Percentiles rank a stretch among this genome's conserved stretches.
Evolutionary conservation across 2,329 filamentous ascomycete genomes (phyloP).

Genomic region (Pseudogymnoascus sp.): DNA sequence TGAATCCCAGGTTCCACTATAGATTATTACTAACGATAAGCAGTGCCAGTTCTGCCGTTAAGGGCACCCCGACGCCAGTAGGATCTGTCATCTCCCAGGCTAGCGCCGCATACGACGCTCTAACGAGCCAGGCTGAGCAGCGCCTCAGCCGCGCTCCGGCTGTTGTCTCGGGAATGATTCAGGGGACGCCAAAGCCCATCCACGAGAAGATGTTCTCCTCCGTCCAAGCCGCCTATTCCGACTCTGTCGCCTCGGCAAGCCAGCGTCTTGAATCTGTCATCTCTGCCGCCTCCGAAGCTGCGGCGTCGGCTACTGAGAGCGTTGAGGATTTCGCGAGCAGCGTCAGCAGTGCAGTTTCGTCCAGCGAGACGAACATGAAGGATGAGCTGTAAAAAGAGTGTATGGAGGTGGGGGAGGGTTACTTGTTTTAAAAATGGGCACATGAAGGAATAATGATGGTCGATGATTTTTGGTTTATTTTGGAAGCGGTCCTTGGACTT

Average conservation of each 20-base stretch:
- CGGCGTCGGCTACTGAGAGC: constrained; percentile 42
- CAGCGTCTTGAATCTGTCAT: constrained; percentile 50
- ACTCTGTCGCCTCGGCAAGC: constrained; percentile 56
- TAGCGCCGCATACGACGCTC: constrained; percentile 56
- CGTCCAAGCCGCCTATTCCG: constrained; percentile 61
- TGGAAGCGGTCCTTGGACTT: constrained; percentile 9
- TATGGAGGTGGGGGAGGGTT: neutral
- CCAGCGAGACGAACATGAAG: constrained; percentile 39
- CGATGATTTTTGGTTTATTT: constrained; percentile 10
- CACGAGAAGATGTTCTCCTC: constrained; percentile 65
- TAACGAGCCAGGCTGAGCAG: constrained; percentile 58
- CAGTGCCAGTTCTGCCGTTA: constrained; percentile 52
- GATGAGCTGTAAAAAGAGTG: constrained; percentile 19
- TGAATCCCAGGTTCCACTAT: constrained; percentile 12
- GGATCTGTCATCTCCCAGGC: constrained; percentile 36
- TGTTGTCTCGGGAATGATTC: constrained; percentile 59
- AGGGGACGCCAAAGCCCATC: constrained; percentile 61
- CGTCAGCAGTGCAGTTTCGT: constrained; percentile 34
- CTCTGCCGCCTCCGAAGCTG: constrained; percentile 46
- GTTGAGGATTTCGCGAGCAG: constrained; percentile 42
- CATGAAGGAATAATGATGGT: constrained; percentile 4
- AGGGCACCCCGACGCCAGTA: constrained; percentile 59
- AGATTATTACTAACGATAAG: constrained; percentile 14
- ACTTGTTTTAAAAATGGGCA: constrained; percentile 7
- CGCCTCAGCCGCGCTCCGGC: constrained; percentile 67